Evolutionary conservation across 192 early-diverging fungal species (phyloP).

Genomic region (Geranomyces michiganensis): DNA sequence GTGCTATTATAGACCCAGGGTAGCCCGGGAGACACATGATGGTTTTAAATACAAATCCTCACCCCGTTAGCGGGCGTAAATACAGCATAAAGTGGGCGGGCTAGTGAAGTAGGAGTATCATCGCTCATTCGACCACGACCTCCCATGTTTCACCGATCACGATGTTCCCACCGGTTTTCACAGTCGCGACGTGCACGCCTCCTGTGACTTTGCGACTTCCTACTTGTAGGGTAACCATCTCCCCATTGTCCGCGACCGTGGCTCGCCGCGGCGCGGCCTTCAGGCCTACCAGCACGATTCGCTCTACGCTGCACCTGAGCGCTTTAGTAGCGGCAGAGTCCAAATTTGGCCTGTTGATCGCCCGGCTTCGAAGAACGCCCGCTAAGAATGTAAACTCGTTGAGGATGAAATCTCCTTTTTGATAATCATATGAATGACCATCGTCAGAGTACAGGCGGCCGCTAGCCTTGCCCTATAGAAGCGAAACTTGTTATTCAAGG

Average conservation of each 20-base stretch:
- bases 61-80: too few relatives aligned
- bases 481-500: conserved; percentile 2
- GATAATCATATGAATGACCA: conserved; percentile 75
- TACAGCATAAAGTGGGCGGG: too few relatives aligned
- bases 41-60: too few relatives aligned
- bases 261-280: background rate
- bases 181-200: too few relatives aligned
- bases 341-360: background rate
- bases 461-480: conserved; percentile 59
- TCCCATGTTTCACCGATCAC: conserved; percentile 18
- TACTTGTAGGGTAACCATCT: too few relatives aligned
- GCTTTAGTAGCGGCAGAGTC: conserved; percentile 10
- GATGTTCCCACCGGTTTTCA: too few relatives aligned
- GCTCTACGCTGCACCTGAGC: conserved; percentile 48
- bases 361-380: conserved; percentile 33
- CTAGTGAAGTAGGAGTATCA: background rate
- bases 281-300: conserved; percentile 58
- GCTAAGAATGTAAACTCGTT: conserved; percentile 54
- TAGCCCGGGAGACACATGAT: too few relatives aligned
- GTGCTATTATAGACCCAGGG: too few relatives aligned
- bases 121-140: conserved; percentile 29
- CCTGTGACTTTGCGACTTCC: too few relatives aligned
- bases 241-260: too few relatives aligned
- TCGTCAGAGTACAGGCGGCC: conserved; percentile 93
- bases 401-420: conserved; percentile 70